Conservation (phyloP, 495 filamentous ascomycete species). For the Apiosordaria backusii region DNA sequence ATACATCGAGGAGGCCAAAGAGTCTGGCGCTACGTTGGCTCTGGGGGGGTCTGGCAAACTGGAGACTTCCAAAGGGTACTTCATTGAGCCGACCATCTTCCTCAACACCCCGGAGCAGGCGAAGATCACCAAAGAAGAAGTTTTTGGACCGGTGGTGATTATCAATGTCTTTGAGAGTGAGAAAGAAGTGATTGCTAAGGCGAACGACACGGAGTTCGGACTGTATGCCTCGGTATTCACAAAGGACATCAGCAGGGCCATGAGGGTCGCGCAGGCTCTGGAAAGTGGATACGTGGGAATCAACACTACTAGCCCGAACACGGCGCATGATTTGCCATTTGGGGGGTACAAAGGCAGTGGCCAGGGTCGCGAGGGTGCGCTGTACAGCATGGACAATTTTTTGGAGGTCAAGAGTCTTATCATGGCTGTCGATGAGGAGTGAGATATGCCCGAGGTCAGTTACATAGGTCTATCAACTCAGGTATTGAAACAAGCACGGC, state of each 20-base stretch:
- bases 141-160: slow-evolving; percentile 67
- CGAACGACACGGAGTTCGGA: slow-evolving; percentile 71
- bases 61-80: slow-evolving; percentile 37
- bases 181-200: slow-evolving; percentile 61
- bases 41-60: slow-evolving; percentile 29
- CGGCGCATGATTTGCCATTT: slow-evolving; percentile 40
- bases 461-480: background rate
- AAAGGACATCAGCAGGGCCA: slow-evolving; percentile 62
- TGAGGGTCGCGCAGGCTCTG: slow-evolving; percentile 62
- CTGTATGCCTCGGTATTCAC: slow-evolving; percentile 75
- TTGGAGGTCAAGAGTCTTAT: slow-evolving; percentile 49
- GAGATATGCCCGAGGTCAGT: no score
- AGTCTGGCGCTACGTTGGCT: slow-evolving; percentile 25
- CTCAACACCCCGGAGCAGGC: slow-evolving; percentile 62
- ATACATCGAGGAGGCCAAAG: slow-evolving; percentile 38
- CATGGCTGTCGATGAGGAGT: slow-evolving; percentile 30
- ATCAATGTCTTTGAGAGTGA: slow-evolving; percentile 65
- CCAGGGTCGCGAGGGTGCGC: slow-evolving; percentile 37
- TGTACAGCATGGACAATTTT: slow-evolving; percentile 47
- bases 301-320: slow-evolving; percentile 40
- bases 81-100: slow-evolving; percentile 69
- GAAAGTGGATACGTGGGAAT: slow-evolving; percentile 58
- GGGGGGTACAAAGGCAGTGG: slow-evolving; percentile 45
- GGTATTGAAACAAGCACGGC: background rate
- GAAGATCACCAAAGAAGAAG: slow-evolving; percentile 52